phyloP scores from a whole-genome alignment of 495 filamentous ascomycete genomes.

The Beverwykella pulmonaria region DNA sequence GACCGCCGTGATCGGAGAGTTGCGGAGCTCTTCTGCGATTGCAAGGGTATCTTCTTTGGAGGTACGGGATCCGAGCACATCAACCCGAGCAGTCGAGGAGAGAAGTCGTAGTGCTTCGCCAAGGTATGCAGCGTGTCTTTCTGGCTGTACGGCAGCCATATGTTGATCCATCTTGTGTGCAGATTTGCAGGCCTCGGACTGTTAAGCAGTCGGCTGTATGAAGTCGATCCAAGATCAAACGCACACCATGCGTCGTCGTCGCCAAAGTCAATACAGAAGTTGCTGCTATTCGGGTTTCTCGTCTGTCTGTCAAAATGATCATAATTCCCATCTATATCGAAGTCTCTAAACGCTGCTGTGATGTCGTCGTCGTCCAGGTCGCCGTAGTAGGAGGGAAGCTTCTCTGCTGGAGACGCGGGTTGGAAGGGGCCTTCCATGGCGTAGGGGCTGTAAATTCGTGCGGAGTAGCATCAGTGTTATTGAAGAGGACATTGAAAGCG shows the following conservation, averaged over 20 bases:
- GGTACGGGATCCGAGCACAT: constrained; percentile 62
- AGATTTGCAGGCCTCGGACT: constrained; percentile 37
- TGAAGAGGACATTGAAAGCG: background rate
- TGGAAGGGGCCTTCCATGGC: constrained; percentile 18
- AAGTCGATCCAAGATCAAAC: constrained; percentile 55
- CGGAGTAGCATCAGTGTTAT: too few species aligned
- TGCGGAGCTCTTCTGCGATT: constrained; percentile 21
- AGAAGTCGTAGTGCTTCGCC: constrained; percentile 65
- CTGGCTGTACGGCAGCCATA: constrained; percentile 72
- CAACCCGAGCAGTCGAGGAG: constrained; percentile 64
- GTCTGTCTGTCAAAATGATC: constrained; percentile 32
- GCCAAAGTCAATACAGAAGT: constrained; percentile 73
- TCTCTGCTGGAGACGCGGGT: constrained; percentile 10
- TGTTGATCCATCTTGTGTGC: constrained; percentile 69
- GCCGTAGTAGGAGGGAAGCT: constrained; percentile 29
- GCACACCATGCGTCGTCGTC: constrained; percentile 63
- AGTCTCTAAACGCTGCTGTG: constrained; percentile 22
- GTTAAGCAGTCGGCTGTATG: constrained; percentile 48
- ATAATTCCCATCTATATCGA: constrained; percentile 32
- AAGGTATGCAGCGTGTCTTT: constrained; percentile 56
- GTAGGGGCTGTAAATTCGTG: background rate
- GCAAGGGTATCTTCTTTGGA: constrained; percentile 31
- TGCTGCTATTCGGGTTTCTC: constrained; percentile 31
- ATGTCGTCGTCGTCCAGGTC: constrained; percentile 32
- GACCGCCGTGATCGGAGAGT: constrained; percentile 30